Conservation (phyloP, 345 rosid species). For the Rhodomyrtus tomentosa region DNA sequence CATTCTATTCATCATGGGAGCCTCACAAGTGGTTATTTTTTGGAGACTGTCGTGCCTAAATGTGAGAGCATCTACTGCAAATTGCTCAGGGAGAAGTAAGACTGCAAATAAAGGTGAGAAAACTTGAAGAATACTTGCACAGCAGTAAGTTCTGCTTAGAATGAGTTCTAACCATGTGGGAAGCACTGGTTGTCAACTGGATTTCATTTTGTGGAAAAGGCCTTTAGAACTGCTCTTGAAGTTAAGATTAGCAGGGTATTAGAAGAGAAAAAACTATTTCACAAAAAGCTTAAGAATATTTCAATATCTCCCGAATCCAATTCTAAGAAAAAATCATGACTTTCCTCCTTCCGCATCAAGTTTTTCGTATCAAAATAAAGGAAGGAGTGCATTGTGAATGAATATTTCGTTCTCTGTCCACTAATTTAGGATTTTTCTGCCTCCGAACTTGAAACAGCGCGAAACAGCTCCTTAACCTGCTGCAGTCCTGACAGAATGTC, state of each 20-base stretch:
- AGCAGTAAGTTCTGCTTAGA: background rate
- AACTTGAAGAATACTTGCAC: background rate
- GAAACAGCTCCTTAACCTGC: constrained; percentile 8
- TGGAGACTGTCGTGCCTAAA: background rate
- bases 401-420: background rate
- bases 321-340: background rate
- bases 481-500: constrained; percentile 10
- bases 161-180: background rate
- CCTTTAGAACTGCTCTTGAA: background rate
- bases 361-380: background rate
- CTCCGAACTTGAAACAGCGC: background rate
- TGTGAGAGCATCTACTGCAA: background rate
- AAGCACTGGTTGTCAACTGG: background rate
- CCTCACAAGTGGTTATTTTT: background rate
- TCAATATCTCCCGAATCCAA: background rate
- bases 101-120: background rate
- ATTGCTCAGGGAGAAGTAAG: background rate
- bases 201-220: background rate
- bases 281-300: background rate
- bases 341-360: background rate
- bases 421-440: background rate
- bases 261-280: background rate
- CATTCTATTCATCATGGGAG: background rate
- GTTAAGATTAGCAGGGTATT: background rate
- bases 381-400: background rate